Evolutionary conservation across 2,329 filamentous ascomycete genomes (phyloP).

Genomic region (Cladosporium sp.): DNA sequence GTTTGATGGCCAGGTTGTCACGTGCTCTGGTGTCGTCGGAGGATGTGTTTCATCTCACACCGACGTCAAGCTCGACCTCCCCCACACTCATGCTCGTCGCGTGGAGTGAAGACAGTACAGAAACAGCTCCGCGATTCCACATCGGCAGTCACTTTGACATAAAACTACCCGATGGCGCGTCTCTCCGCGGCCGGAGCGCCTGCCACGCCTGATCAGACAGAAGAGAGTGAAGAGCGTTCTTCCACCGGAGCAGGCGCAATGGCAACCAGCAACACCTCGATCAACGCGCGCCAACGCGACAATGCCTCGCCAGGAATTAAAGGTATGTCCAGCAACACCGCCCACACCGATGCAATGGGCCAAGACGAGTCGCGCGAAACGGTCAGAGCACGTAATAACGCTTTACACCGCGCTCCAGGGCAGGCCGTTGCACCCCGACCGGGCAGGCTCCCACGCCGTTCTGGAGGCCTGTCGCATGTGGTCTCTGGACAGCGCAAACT

Average conservation of each 20-base stretch:
- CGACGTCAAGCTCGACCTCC: neutral
- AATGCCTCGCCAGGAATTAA: neutral
- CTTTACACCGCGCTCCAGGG: neutral
- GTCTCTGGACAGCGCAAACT: neutral
- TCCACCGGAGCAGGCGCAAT: constrained; percentile 2
- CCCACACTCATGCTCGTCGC: neutral
- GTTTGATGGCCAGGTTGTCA: neutral
- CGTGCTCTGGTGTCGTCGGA: neutral
- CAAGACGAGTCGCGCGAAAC: constrained; percentile 9
- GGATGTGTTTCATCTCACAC: neutral
- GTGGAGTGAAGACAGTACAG: constrained; percentile 10
- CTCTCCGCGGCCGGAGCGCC: neutral
- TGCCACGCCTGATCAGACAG: neutral
- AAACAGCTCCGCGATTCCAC: neutral
- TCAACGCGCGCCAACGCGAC: neutral
- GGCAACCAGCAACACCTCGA: neutral
- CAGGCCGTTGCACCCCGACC: neutral
- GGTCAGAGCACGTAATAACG: neutral
- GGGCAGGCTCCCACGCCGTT: constrained; percentile 10
- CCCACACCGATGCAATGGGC: constrained; percentile 1
- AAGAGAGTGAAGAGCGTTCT: neutral
- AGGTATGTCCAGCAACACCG: neutral
- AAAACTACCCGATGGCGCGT: neutral
- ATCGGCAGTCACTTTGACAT: neutral
- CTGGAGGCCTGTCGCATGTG: neutral